These are phyloP conservation scores for Nelumbo lutea DNA, from an alignment of 164 flowering plant genomes.

Conservation along the genomic window DNA sequence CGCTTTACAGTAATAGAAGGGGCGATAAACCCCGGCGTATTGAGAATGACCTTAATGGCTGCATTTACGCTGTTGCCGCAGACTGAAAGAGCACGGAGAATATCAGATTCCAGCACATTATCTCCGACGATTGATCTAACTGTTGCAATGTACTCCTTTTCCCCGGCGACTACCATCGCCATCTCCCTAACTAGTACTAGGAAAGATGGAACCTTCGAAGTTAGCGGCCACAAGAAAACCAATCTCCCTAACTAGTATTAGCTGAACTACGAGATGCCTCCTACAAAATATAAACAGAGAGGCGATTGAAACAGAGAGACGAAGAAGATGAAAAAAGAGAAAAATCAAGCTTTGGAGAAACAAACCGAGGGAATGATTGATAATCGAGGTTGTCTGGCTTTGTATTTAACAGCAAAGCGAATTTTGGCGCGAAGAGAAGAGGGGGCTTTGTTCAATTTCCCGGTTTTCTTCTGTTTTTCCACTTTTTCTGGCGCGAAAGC, in stretches of 20 bases:
- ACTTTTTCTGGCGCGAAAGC: background rate
- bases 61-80: conserved; percentile 16
- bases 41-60: conserved; percentile 16
- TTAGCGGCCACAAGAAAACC: too few relatives aligned
- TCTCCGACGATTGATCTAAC: conserved; percentile 16
- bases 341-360: background rate
- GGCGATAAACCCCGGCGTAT: conserved; percentile 9
- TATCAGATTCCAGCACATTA: conserved; percentile 17
- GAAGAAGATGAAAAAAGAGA: background rate
- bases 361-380: too few relatives aligned
- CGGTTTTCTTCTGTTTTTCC: background rate
- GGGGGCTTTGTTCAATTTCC: background rate
- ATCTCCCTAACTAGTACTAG: background rate
- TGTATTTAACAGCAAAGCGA: too few relatives aligned
- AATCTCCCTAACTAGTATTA: background rate
- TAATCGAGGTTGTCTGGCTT: too few relatives aligned
- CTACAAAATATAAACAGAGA: background rate
- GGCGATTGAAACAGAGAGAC: background rate
- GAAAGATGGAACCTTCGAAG: too few relatives aligned
- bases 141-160: conserved; percentile 5
- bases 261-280: background rate
- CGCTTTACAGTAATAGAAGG: conserved; percentile 18
- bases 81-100: conserved; percentile 18
- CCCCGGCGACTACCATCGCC: background rate
- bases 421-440: conserved; percentile 7